Base-by-base conservation (phyloP, 805 yeast species). In the Kazachstania africana region DNA sequence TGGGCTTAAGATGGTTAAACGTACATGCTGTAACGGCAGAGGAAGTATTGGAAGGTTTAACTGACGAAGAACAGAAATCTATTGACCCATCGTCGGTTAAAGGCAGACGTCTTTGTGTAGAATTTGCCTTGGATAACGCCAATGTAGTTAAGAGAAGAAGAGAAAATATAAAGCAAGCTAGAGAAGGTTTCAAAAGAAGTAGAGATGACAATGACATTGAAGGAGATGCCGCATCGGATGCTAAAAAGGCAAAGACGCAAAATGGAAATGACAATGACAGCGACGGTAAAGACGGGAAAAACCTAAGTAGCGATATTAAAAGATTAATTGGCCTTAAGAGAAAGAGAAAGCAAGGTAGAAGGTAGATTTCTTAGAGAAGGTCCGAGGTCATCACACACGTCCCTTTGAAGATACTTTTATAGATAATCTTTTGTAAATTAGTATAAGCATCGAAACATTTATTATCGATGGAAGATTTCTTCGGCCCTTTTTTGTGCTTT, bases 1-100 rank as follows among this genome's bases (percentile, higher is more conserved):
- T 85, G 96, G 96, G 94, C 2, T 70, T 91, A 35, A 75, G 98
- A 65, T 91, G 95, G 95, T 67, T 91, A 55, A 91, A 91, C 55
- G 95, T 94, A 6, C 95, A 88, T 52, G 78, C 72, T 48, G 94
- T 91, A 5, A 61, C 82, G 0, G 57, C 56, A 21, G 72, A 67
- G 8, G 96, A 87, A 55, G 69, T 84, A 25, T 36, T 68, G 14
- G 81, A 69, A 40, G 87, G 88, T n/a, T 53, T 79, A 36, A 60
- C 63, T 20, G 84, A 75, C 3, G 84, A 79, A 29, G 87, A 80
- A 47, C 61, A 63, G 53, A 72, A 73, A 44, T 29, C 53, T 6
- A 74, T 72, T 2, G 63, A 66, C 33, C 43, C 64, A 16, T 85
- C 77, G 28, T 72, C 71, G 6, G 57, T 62, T 16, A 63, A 66